Base-by-base conservation (phyloP, 2,329 filamentous ascomycete species). In the Penicillium sp. region DNA sequence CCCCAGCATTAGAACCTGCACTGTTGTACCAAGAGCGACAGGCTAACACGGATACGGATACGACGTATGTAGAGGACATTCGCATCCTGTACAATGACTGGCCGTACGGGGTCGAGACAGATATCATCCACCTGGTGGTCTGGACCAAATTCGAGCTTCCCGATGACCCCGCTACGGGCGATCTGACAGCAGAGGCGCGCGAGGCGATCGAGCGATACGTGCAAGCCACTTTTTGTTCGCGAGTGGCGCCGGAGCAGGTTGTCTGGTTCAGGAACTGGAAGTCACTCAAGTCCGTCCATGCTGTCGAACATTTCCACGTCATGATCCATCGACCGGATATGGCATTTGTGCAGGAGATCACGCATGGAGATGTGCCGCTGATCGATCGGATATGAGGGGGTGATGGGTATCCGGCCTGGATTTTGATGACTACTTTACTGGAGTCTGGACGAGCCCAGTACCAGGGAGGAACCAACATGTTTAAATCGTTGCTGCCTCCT, bases 251-350 rank as follows among this genome's bases (percentile, higher is more conserved):
- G 7, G 79, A 81, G 25, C 76, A 83, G 62, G 85, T 90, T 47
- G 73, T 92, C 61, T 98, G 92, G 92, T 97, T 97, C 79, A 96
- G 90, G 80, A 98, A 98, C 71, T 96, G 92, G 92, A 84, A 82
- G 55, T 86, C 84, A 15, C 79, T 97, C 66, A 96, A 96, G 79
- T 95, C 90, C 25, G 86, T 98, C 31, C 86, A 92, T 68, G 87
- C 90, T 0, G 86, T 98, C 11, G 93, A 97, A 80, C 94, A 98
- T 74, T 95, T 98, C 71, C 94, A 98, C 75, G 89, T 97, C 71
- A 92, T 97, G 92, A 80, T 97, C 55, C 90, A 88, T 73, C 83
- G 91, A 67, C 88, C 92, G 0, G 88, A 94, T 67, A 80, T 82
- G 41, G 82, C 80, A 3, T 91, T 96, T 66, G 76, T 96, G 48